Evolutionary conservation across 805 yeast species (phyloP).

Genomic region (Candida maris): DNA sequence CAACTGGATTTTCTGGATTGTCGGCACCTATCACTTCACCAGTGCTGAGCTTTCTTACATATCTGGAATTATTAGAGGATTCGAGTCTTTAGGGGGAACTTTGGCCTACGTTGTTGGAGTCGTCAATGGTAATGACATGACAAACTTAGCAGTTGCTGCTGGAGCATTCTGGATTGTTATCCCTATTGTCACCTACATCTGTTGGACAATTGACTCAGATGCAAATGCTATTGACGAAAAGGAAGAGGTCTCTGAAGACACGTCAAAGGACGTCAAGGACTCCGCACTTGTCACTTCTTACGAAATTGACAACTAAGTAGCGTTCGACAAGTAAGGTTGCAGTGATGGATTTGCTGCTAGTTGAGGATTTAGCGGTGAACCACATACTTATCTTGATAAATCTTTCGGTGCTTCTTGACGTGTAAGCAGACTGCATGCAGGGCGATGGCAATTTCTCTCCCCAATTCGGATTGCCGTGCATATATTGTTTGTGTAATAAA

Average conservation of each 20-base stretch:
- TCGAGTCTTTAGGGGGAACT: constrained; percentile 23
- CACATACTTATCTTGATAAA: too few species aligned
- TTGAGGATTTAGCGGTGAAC: too few species aligned
- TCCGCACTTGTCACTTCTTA: too few species aligned
- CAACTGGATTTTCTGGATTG: constrained; percentile 27
- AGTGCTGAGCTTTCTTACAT: constrained; percentile 20
- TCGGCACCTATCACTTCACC: constrained; percentile 20
- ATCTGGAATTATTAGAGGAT: constrained; percentile 21
- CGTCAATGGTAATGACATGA: constrained; percentile 22
- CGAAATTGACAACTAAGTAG: too few species aligned
- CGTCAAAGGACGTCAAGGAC: background rate
- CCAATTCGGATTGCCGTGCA: too few species aligned
- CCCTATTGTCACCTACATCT: background rate
- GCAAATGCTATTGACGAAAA: background rate
- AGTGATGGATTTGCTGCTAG: too few species aligned
- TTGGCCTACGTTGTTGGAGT: constrained; percentile 22
- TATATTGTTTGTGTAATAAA: too few species aligned
- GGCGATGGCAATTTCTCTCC: too few species aligned
- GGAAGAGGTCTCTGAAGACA: background rate
- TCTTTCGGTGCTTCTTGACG: too few species aligned
- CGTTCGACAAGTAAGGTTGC: too few species aligned
- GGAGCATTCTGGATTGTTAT: constrained; percentile 18
- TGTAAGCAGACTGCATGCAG: too few species aligned
- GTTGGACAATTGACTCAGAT: background rate
- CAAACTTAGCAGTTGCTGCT: constrained; percentile 24